A percentile compares a stretch with the other conserved stretches of the same genome.
These are phyloP conservation scores for Alternaria gaisen DNA, from an alignment of 2,329 filamentous ascomycete species.

Conservation along the genomic window DNA sequence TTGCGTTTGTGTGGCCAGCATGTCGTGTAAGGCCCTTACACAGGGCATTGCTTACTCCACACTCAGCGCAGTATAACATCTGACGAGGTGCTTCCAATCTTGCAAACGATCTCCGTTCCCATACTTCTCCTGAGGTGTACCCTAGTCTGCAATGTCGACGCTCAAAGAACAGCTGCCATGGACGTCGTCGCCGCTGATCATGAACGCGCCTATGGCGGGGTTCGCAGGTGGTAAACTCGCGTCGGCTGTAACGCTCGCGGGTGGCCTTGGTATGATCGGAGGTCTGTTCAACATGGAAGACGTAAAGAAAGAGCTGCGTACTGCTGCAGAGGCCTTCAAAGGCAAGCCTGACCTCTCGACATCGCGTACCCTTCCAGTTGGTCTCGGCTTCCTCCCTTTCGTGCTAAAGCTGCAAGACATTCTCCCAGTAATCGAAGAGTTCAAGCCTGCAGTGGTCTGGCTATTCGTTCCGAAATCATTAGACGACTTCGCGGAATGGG, in stretches of 20 bases:
- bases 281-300: slow-evolving; percentile 46
- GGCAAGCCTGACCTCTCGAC: slow-evolving; percentile 21
- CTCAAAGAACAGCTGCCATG: slow-evolving; percentile 57
- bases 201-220: slow-evolving; percentile 73
- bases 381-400: slow-evolving; percentile 69
- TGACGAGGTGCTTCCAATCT: not conserved
- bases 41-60: not conserved
- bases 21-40: not conserved
- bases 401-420: slow-evolving; percentile 55
- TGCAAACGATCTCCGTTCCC: not conserved
- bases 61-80: not conserved
- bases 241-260: slow-evolving; percentile 66
- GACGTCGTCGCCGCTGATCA: slow-evolving; percentile 65
- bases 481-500: slow-evolving; percentile 50
- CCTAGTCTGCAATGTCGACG: slow-evolving; percentile 17
- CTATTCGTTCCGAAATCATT: slow-evolving; percentile 67
- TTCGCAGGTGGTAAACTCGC: slow-evolving; percentile 66
- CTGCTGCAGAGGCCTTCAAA: slow-evolving; percentile 27
- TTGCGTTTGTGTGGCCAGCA: not conserved
- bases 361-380: slow-evolving; percentile 57
- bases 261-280: slow-evolving; percentile 57
- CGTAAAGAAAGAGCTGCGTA: slow-evolving; percentile 41
- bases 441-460: slow-evolving; percentile 70
- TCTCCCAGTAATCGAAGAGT: slow-evolving; percentile 61
- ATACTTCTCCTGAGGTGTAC: not conserved